Conservation (phyloP, 371 early-diverging fungal genomes). For the Zychaea mexicana region DNA sequence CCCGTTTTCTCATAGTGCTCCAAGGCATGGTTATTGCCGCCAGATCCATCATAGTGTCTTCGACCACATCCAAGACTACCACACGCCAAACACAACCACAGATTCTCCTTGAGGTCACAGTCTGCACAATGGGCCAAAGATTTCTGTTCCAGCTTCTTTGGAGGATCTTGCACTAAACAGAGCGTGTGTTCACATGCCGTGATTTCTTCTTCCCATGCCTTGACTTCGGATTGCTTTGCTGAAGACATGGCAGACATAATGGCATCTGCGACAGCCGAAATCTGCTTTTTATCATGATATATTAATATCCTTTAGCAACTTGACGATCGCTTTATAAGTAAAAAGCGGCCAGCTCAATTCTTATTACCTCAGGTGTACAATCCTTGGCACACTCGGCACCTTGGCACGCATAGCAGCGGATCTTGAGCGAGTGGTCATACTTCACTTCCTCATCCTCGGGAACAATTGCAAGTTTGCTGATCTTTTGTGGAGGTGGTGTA, state of each 20-base stretch:
- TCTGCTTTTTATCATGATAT: neutral
- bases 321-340: no score
- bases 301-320: no score
- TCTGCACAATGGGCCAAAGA: slow-evolving; percentile 75
- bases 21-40: slow-evolving; percentile 99
- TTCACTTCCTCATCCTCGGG: slow-evolving; percentile 70
- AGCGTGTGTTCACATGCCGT: slow-evolving; percentile 82
- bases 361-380: slow-evolving; percentile 32
- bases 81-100: slow-evolving; percentile 83
- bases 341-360: no score
- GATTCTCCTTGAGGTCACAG: slow-evolving; percentile 88
- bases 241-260: slow-evolving; percentile 81
- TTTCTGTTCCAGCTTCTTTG: slow-evolving; percentile 51
- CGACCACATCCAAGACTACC: slow-evolving; percentile 84
- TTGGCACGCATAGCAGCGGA: slow-evolving; percentile 75
- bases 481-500: slow-evolving; percentile 77
- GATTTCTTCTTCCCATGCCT: slow-evolving; percentile 92
- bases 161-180: slow-evolving; percentile 64
- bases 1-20: slow-evolving; percentile 85
- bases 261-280: slow-evolving; percentile 54
- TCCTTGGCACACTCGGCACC: slow-evolving; percentile 37
- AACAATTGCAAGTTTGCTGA: slow-evolving; percentile 87
- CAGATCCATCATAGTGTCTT: slow-evolving; percentile 95
- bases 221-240: slow-evolving; percentile 82
- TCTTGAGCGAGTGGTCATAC: slow-evolving; percentile 69